Evolutionary conservation across 1,284 basidiomycete genomes (phyloP).

Genomic region (Cronartium ribicola): DNA sequence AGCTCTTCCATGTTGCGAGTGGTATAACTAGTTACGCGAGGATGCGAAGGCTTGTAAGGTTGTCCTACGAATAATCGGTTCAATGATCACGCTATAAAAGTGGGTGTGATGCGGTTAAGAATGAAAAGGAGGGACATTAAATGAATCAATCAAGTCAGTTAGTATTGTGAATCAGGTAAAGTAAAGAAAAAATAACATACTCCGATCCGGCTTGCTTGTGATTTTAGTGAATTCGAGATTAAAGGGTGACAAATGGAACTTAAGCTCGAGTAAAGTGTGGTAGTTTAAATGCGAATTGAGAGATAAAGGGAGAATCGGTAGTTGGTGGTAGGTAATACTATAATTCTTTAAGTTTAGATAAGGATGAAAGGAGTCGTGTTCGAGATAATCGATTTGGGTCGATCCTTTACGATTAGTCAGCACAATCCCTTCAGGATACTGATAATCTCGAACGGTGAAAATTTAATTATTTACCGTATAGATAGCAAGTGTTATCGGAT

Average conservation of each 20-base stretch:
- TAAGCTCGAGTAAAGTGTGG: too few relatives aligned
- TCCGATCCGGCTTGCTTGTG: too few relatives aligned
- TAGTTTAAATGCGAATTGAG: too few relatives aligned
- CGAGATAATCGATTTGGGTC: neutral
- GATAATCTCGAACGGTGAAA: neutral
- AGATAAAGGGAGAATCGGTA: neutral
- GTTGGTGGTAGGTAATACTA: neutral
- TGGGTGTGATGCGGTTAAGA: neutral
- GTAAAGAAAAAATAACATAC: too few relatives aligned
- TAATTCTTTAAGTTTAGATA: neutral
- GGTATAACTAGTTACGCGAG: neutral
- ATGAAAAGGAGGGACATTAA: too few relatives aligned
- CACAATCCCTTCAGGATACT: slow-evolving; percentile 10
- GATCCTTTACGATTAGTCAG: slow-evolving; percentile 9
- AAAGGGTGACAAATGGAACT: too few relatives aligned
- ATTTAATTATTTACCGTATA: too few relatives aligned
- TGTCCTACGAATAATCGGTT: neutral
- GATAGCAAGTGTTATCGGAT: too few relatives aligned
- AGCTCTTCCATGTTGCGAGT: slow-evolving; percentile 38
- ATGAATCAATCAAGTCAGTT: too few relatives aligned
- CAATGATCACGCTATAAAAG: neutral
- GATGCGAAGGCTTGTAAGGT: neutral
- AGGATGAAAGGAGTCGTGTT: slow-evolving; percentile 7
- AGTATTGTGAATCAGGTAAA: too few relatives aligned
- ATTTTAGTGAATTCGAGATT: too few relatives aligned